Percentiles rank a stretch among this genome's conserved stretches.
phyloP scores from a whole-genome alignment of 306 rosid genomes.

The Begonia loranthoides region DNA sequence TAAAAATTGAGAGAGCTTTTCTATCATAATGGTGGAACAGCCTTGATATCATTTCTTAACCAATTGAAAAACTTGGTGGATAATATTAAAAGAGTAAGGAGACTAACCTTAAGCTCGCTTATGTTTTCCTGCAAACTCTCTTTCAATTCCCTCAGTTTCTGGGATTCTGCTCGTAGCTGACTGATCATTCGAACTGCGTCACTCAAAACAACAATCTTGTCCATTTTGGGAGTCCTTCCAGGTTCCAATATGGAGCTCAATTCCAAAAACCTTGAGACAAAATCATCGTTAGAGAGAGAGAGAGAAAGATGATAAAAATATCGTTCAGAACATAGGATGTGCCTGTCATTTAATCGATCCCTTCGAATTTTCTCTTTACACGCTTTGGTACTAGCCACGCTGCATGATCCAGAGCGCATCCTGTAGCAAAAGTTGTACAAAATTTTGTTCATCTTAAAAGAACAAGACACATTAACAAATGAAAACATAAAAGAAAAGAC shows the following conservation, averaged over 20 bases:
- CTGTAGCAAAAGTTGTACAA: conserved; percentile 18
- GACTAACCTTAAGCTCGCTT: conserved; percentile 61
- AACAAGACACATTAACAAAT: not conserved
- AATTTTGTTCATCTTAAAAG: not conserved
- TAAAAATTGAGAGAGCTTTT: no score
- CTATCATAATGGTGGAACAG: not conserved
- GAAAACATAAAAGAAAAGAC: no score
- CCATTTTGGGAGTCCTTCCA: conserved; percentile 65
- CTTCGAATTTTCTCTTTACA: conserved; percentile 84
- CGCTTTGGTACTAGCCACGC: conserved; percentile 56
- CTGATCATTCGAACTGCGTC: conserved; percentile 55
- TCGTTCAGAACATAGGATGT: conserved; percentile 11
- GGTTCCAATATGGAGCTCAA: conserved; percentile 72
- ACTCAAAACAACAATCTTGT: conserved; percentile 59
- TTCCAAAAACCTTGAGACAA: conserved; percentile 61
- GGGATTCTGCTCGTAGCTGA: conserved; percentile 52
- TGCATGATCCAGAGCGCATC: conserved; percentile 43
- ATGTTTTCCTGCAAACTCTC: conserved; percentile 43
- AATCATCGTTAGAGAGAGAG: conserved; percentile 11
- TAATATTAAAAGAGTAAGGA: not conserved
- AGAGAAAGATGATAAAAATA: conserved; percentile 4
- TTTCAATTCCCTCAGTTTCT: conserved; percentile 49
- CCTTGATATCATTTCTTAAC: conserved; percentile 2
- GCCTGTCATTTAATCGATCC: conserved; percentile 87
- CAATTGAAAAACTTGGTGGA: not conserved